Evolutionary conservation across 2,329 filamentous ascomycete genomes (phyloP), one percentile per base, ranked within the genome.

Genomic region (Hypoxylon sp.): DNA sequence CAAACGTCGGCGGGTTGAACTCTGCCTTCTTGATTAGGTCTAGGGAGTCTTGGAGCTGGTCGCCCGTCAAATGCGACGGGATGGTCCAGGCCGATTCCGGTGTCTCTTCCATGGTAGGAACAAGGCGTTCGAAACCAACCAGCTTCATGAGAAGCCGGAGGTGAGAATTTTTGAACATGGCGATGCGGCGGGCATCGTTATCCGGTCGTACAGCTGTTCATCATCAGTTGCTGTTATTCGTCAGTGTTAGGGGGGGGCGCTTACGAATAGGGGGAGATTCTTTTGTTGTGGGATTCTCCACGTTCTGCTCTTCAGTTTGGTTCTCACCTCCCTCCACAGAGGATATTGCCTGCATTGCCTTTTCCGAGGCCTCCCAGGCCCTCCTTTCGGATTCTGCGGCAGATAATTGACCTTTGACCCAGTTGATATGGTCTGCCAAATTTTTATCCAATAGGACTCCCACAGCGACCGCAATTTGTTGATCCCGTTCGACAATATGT

Each of bases 111-210:
- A 82, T 71, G 0, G 76, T 77, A 0, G 82, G 80, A 0, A 79
- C 77, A 7, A 84, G 76, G 3, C 89, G 84, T 71, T 90, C 84
- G 64, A 96, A 86, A 0, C 91, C 91, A 17, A 90, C 82, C 0
- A 95, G 83, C 1, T 84, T 89, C 85, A 98, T 90, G 3, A 99
- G 85, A 1, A 98, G 87, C 32, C 94, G 90, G 1, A 98, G 84
- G 72, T 94, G 90, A 8, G 91, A 89, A 76, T 98, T 96, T 74
- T 93, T 96, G 81, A 96, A 96, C 78, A 97, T 89, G 24, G 92
- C 90, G 20, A 84, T 85, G 52, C 89, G 88, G 41, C 89, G 87
- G 50, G 86, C 83, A 47, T 91, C 87, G 43, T 85, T 87, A 59
- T 90, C 87, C 0, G 91, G 84, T 52, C 83, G 85, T 55, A 93